Base-by-base conservation (phyloP, 2,329 filamentous ascomycete species). In the Hymenoscyphus fraxineus region DNA sequence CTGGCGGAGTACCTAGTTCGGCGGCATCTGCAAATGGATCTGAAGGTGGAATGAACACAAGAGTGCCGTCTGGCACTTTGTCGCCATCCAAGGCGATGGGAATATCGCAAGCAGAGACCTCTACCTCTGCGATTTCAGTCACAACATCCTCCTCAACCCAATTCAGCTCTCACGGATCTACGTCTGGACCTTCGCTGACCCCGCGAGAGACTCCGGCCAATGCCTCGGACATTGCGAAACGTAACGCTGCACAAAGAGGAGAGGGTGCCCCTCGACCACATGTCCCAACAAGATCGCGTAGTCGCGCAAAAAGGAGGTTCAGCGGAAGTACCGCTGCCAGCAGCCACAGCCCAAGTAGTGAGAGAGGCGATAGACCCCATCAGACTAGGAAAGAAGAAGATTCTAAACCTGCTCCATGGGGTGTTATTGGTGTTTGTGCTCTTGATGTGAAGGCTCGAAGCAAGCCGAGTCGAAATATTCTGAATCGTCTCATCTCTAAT, bases 391-490 rank as follows among this genome's bases (percentile, higher is more conserved):
- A 82, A 67, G 83, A 88, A 72, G 85, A 83, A 74, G 83, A 88
- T 72, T 82, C 86, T 35, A 88, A 86, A 75, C 84, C 85, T 10
- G 82, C 85, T 3, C 82, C 84, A 1, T 84, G 81, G 76, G 87
- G 87, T 55, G 82, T 88, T 59, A 97, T 99, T 73, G 95, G 95
- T 61, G 92, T 99, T 10, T 99, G 95, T 76, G 96, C 95, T 27
- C 82, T 99, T 65, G 95, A 99, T 78, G 86, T 94, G 71, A 99
- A 99, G 80, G 95, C 95, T 41, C 86, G 95, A 73, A 97, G 93
- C 82, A 98, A 98, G 78, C 95, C 95, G 1, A 97, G 94, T 75
- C 86, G 96, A 70, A 98, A 97, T 74, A 99, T 99, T 70, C 80
- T 99, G 65, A 98, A 96, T 74, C 87, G 93, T 60, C 83, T 99